A percentile compares a stretch with the other conserved stretches of the same genome.
Conservation (phyloP, 75 land plant species). For the Gnetum montanum region DNA sequence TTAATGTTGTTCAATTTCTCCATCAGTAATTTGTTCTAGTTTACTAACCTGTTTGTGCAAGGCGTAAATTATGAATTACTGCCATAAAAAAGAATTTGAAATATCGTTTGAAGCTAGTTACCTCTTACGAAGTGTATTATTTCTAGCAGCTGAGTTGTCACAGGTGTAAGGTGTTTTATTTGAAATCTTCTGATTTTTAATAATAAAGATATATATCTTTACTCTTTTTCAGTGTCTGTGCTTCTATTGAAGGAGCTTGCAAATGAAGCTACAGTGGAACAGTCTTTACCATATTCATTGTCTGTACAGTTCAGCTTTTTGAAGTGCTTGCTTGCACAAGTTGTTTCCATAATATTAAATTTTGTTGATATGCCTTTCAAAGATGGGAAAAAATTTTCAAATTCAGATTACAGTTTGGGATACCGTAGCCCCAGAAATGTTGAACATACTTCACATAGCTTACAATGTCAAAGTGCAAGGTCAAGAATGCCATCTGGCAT, state of each 20-base stretch:
- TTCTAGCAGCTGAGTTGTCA: neutral
- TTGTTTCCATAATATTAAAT: slow-evolving; percentile 59
- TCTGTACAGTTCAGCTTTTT: slow-evolving; percentile 31
- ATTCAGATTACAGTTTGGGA: no score
- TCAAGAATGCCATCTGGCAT: no score
- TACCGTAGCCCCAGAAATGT: no score
- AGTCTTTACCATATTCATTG: slow-evolving; percentile 19
- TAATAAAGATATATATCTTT: slow-evolving; percentile 6
- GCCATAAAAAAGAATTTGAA: no score
- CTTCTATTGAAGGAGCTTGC: slow-evolving; percentile 62
- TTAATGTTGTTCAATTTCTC: no score
- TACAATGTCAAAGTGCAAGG: no score
- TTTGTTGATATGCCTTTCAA: slow-evolving; percentile 73
- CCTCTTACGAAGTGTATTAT: neutral
- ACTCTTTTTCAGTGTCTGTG: slow-evolving; percentile 63
- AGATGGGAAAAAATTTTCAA: no score
- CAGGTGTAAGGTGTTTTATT: neutral
- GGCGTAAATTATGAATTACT: no score
- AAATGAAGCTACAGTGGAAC: slow-evolving; percentile 42
- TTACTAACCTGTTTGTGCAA: no score
- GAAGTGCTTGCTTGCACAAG: slow-evolving; percentile 55
- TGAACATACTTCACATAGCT: no score
- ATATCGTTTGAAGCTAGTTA: no score
- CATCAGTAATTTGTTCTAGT: no score
- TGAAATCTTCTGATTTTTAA: neutral